phyloP scores from a whole-genome alignment of 2,329 filamentous ascomycete species.

The Cryphonectria carpinicola region DNA sequence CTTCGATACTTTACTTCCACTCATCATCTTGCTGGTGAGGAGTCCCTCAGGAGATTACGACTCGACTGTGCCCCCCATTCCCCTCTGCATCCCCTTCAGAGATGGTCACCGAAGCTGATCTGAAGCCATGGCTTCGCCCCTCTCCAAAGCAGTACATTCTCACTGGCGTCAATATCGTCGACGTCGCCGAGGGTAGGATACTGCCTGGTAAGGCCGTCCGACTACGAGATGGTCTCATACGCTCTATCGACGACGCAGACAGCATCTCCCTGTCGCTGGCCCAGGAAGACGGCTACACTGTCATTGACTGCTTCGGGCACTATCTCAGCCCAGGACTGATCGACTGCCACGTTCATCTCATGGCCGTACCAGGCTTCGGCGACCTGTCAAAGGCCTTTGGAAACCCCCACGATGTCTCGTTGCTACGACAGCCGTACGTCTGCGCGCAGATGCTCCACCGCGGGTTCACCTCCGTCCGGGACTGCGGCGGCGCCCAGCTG shows the following conservation, averaged over 20 bases:
- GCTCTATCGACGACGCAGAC: conserved; percentile 24
- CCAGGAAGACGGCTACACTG: conserved; percentile 29
- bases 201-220: conserved; percentile 25
- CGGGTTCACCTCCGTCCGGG: conserved; percentile 57
- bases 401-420: conserved; percentile 35
- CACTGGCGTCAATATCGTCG: conserved; percentile 34
- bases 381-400: conserved; percentile 32
- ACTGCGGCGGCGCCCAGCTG: conserved; percentile 54
- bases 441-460: conserved; percentile 51
- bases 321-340: conserved; percentile 26
- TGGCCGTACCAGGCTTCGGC: conserved; percentile 33
- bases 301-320: conserved; percentile 20
- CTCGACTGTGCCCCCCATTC: too few species aligned
- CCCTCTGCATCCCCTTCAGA: background rate
- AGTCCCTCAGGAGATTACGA: too few species aligned
- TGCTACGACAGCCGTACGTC: conserved; percentile 48
- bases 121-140: conserved; percentile 35
- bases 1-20: background rate
- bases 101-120: conserved; percentile 32
- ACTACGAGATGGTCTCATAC: conserved; percentile 32
- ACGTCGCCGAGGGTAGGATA: conserved; percentile 31
- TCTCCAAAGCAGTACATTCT: conserved; percentile 31
- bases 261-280: conserved; percentile 17
- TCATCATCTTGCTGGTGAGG: too few species aligned
- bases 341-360: conserved; percentile 35